Evolutionary conservation across 768 basidiomycete species (phyloP), one percentile per base, ranked within the genome.

Genomic region (Serendipita sp.): DNA sequence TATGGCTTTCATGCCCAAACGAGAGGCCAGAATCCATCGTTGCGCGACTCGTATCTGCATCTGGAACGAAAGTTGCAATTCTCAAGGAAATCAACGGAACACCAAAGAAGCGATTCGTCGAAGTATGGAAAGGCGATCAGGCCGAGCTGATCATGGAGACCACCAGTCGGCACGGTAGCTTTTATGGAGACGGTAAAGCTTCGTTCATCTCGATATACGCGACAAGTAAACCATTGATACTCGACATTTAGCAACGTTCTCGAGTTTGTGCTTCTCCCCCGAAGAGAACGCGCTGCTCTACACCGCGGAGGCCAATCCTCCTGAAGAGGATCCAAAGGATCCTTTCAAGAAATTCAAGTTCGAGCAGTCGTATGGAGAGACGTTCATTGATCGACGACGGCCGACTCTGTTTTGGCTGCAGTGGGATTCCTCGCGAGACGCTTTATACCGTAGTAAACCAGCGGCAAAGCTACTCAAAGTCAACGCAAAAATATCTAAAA

Each of bases 291-390:
- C 77, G 0, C 66, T 87, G 9, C 66, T 85, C 14, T 88, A 87
- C 65, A 75, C 77, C 7, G 86, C 85, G 2, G 86, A 87, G 67
- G 75, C 71, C 0, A 82, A 79, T 16, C 65, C 62, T 9, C 72
- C 72, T 3, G 62, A 68, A n/a, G 66, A 69, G 28, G 4, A 48
- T 43, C 69, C 70, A 20, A 63, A 67, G 3, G 67, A 68, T 48
- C 66, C 68, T 22, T 70, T 72, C 65, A 68, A 67, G 28, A 79
- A 79, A 61, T 86, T 82, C 65, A 72, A 75, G 26, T 88, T 78
- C 69, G 73, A 67, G 0, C 84, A 85, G 3, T 75, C 78, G 44
- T 81, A 85, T 64, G 87, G 86, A 0, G 86, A 89, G 70, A 77
- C 77, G 3, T 68, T 84, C n/a, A 69, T 70, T 3, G 78, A 77